Percentiles rank a stretch among this genome's conserved stretches.
phyloP scores from a whole-genome alignment of 2,329 filamentous ascomycete species.

The Rhynchosporium agropyri region DNA sequence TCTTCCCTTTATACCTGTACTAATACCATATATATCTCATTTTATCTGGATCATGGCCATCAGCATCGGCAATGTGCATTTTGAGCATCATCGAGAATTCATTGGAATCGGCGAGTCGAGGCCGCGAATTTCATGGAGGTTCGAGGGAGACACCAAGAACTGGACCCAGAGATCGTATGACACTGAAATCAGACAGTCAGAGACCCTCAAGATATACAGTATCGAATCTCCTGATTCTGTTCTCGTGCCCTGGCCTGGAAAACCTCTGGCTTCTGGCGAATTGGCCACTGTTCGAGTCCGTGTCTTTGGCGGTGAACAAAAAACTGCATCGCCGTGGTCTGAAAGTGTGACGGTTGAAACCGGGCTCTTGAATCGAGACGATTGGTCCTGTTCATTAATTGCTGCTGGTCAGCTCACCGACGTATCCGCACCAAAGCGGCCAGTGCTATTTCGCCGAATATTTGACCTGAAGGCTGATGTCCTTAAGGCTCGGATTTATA shows the following conservation, averaged over 20 bases:
- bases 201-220: conserved; percentile 12
- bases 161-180: conserved; percentile 51
- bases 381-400: conserved; percentile 8
- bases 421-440: conserved; percentile 25
- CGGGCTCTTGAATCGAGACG: conserved; percentile 39
- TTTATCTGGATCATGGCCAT: not conserved
- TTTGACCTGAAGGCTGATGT: conserved; percentile 33
- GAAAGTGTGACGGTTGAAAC: conserved; percentile 40
- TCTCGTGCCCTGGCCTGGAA: conserved; percentile 49
- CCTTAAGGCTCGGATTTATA: conserved; percentile 41
- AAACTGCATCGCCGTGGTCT: conserved; percentile 38
- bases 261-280: conserved; percentile 38
- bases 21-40: too few species aligned
- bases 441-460: conserved; percentile 43
- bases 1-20: too few species aligned
- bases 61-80: not conserved
- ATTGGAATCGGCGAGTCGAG: conserved; percentile 49
- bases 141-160: conserved; percentile 44
- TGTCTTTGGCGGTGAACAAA: conserved; percentile 30
- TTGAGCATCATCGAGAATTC: conserved; percentile 36
- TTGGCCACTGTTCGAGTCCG: conserved; percentile 38
- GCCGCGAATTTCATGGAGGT: conserved; percentile 52
- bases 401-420: not conserved
- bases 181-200: conserved; percentile 45
- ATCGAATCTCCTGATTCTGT: conserved; percentile 40